phyloP scores from a whole-genome alignment of 2,329 filamentous ascomycete genomes.

The Claviceps africana region DNA sequence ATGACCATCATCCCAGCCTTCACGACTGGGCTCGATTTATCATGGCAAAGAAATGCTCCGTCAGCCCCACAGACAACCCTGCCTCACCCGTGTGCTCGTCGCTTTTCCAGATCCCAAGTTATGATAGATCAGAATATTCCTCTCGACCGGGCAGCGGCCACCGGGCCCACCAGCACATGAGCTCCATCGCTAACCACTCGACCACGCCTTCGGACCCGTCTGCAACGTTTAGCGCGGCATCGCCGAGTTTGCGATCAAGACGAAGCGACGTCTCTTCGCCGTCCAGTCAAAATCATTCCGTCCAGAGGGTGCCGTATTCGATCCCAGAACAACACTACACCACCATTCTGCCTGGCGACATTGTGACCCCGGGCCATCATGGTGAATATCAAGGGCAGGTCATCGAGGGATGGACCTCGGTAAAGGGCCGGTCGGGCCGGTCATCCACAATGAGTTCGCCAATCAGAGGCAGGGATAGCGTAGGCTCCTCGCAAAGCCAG shows the following conservation, averaged over 20 bases:
- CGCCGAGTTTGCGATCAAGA: constrained; percentile 46
- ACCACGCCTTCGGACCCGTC: constrained; percentile 34
- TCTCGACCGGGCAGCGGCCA: constrained; percentile 31
- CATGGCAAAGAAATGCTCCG: constrained; percentile 27
- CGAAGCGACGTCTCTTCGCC: constrained; percentile 49
- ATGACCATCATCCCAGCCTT: constrained; percentile 37
- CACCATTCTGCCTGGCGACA: constrained; percentile 36
- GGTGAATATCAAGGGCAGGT: constrained; percentile 42
- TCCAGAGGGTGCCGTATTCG: constrained; percentile 23
- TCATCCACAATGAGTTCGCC: constrained; percentile 46
- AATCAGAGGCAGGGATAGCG: constrained; percentile 37
- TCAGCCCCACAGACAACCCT: constrained; percentile 36
- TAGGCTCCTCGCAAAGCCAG: constrained; percentile 38
- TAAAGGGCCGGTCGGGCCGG: constrained; percentile 44
- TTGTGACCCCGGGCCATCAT: constrained; percentile 41
- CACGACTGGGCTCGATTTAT: constrained; percentile 47
- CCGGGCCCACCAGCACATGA: constrained; percentile 31
- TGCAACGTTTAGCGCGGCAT: constrained; percentile 40
- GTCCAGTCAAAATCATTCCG: constrained; percentile 32
- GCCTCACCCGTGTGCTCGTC: constrained; percentile 40
- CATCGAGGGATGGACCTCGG: constrained; percentile 46
- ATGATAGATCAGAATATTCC: constrained; percentile 28
- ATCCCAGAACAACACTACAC: constrained; percentile 35
- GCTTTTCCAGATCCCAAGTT: constrained; percentile 31
- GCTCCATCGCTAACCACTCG: constrained; percentile 33